Percentiles rank a stretch among this genome's conserved stretches.
phyloP scores from a whole-genome alignment of 306 rosid genomes.

The Myrica gale region DNA sequence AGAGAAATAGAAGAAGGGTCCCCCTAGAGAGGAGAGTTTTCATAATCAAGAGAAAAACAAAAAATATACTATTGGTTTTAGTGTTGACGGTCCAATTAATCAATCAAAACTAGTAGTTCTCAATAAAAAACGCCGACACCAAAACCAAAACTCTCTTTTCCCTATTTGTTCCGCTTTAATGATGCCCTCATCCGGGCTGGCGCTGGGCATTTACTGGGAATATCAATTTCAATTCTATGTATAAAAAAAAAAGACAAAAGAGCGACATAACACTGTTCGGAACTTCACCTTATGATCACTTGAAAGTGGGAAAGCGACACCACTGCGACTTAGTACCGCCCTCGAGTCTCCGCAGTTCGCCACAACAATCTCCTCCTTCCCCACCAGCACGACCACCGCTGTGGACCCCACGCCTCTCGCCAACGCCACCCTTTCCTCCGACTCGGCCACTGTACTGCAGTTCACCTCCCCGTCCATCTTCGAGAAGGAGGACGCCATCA shows the following conservation, averaged over 20 bases:
- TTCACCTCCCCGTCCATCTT: slow-evolving; percentile 62
- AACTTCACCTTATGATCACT: slow-evolving; percentile 56
- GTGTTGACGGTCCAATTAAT: no score
- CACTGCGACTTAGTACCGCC: slow-evolving; percentile 51
- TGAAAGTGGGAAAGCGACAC: slow-evolving; percentile 54
- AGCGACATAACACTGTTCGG: not conserved
- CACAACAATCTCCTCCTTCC: slow-evolving; percentile 47
- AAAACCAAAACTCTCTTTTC: no score
- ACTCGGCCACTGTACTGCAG: not conserved
- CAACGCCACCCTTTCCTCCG: not conserved
- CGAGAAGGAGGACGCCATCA: slow-evolving; percentile 43
- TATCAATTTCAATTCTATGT: not conserved
- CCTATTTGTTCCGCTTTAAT: no score
- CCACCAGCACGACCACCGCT: slow-evolving; percentile 51
- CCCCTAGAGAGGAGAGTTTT: no score
- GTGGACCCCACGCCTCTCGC: slow-evolving; percentile 51
- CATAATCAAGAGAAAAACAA: no score
- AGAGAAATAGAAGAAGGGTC: no score
- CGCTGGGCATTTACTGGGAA: no score
- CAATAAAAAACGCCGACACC: no score
- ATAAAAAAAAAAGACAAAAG: no score
- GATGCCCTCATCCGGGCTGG: no score
- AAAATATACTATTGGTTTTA: no score
- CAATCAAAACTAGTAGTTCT: no score
- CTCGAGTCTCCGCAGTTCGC: slow-evolving; percentile 71